A percentile compares a stretch with the other conserved stretches of the same genome.
Evolutionary conservation across 192 early-diverging fungal genomes (phyloP).

Genomic region (Backusella circina): DNA sequence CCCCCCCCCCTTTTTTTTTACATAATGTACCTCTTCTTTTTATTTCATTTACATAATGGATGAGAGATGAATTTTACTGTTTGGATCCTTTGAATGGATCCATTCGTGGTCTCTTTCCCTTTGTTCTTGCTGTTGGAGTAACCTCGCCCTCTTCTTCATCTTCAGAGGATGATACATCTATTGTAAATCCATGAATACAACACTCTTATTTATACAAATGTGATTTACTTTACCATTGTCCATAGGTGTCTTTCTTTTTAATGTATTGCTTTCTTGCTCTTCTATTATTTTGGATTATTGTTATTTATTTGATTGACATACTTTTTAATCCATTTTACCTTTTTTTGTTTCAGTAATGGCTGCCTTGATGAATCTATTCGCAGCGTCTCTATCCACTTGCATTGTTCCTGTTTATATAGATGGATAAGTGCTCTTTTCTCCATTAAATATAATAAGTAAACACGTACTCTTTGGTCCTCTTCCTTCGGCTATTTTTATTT

Average conservation of each 20-base stretch:
- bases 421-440: not conserved
- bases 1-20: no score
- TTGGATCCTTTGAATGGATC: slow-evolving; percentile 25
- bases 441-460: not conserved
- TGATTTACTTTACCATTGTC: not conserved
- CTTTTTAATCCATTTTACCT: not conserved
- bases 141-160: slow-evolving; percentile 11
- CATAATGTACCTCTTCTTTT: no score
- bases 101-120: slow-evolving; percentile 5
- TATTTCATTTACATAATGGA: no score
- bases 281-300: not conserved
- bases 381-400: slow-evolving; percentile 26
- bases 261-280: not conserved
- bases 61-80: no score
- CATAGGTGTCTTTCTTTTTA: not conserved
- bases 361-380: slow-evolving; percentile 25
- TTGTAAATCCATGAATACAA: not conserved
- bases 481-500: slow-evolving; percentile 26
- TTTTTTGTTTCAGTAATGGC: slow-evolving; percentile 2
- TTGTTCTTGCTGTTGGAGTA: not conserved
- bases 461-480: slow-evolving; percentile 14
- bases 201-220: not conserved
- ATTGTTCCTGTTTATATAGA: slow-evolving; percentile 9
- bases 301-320: no score
- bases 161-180: not conserved